These are phyloP conservation scores for Podila minutissima DNA, from an alignment of 192 early-diverging fungal species.

Conservation along the genomic window DNA sequence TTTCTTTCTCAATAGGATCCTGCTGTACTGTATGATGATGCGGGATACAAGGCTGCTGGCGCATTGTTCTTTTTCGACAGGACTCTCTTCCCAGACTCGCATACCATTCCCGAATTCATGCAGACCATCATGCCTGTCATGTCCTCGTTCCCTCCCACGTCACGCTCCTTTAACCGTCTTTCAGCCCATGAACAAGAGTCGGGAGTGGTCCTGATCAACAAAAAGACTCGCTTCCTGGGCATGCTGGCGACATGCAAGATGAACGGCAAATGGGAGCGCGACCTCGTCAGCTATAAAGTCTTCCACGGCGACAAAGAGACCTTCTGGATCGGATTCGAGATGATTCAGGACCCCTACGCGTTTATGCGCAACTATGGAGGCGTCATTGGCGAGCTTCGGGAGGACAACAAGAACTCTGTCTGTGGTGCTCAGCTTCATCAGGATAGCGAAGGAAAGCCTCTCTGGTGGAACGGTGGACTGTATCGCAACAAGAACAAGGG, in stretches of 20 bases:
- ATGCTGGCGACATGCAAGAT: constrained; percentile 64
- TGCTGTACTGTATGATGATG: constrained; percentile 60
- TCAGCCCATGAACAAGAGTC: constrained; percentile 71
- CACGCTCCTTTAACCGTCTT: constrained; percentile 49
- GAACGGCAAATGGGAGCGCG: constrained; percentile 60
- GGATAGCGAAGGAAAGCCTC: constrained; percentile 44
- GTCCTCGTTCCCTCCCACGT: constrained; percentile 41
- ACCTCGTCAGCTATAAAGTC: constrained; percentile 55
- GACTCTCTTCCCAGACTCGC: constrained; percentile 53
- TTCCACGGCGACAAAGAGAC: constrained; percentile 76
- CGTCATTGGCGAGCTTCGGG: constrained; percentile 59
- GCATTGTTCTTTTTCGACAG: constrained; percentile 72
- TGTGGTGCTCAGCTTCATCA: constrained; percentile 59
- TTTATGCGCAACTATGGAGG: constrained; percentile 60
- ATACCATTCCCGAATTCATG: constrained; percentile 54
- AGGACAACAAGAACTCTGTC: constrained; percentile 38
- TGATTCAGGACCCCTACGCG: constrained; percentile 62
- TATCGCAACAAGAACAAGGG: constrained; percentile 57
- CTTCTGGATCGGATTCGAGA: constrained; percentile 74
- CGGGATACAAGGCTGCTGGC: constrained; percentile 53
- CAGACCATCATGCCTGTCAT: constrained; percentile 54
- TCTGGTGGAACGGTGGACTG: constrained; percentile 65
- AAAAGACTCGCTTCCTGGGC: constrained; percentile 57
- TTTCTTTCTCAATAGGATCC: constrained; percentile 54
- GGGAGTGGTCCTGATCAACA: constrained; percentile 68